These are phyloP conservation scores for Fusarium sp. DNA, from an alignment of 2,329 filamentous ascomycete genomes.

Conservation along the genomic window DNA sequence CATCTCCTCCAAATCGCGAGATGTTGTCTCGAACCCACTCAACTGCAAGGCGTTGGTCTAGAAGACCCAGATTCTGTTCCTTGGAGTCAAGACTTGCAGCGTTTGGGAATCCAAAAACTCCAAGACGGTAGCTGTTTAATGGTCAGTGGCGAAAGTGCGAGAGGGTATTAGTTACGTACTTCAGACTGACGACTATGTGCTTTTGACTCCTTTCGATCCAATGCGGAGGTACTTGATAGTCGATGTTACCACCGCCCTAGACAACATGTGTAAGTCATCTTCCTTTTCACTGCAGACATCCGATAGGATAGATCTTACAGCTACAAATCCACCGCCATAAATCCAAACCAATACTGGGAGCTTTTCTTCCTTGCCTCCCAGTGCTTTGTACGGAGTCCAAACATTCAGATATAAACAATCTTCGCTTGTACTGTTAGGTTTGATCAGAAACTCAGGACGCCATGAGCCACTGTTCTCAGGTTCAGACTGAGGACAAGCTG, in stretches of 20 bases:
- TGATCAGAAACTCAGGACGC: slow-evolving; percentile 18
- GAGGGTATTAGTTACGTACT: background rate
- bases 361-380: background rate
- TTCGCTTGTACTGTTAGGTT: slow-evolving; percentile 12
- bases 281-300: too few species aligned
- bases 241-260: slow-evolving; percentile 7
- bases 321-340: slow-evolving; percentile 3
- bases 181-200: slow-evolving; percentile 19
- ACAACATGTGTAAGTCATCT: background rate
- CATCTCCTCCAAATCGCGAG: background rate
- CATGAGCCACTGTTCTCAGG: background rate
- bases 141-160: background rate
- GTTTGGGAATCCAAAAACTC: slow-evolving; percentile 13
- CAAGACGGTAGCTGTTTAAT: background rate
- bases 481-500: slow-evolving; percentile 16
- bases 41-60: slow-evolving; percentile 16
- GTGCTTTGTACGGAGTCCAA: background rate
- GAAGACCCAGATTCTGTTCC: slow-evolving; percentile 3
- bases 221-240: slow-evolving; percentile 1
- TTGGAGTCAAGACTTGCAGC: background rate
- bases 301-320: background rate
- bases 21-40: slow-evolving; percentile 13
- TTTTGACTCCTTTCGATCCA: slow-evolving; percentile 13
- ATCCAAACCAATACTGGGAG: slow-evolving; percentile 15
- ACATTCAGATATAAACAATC: slow-evolving; percentile 8